Percentiles rank a stretch among this genome's conserved stretches.
Conservation (phyloP, 768 basidiomycete genomes). For the Pleurotus sapidus region DNA sequence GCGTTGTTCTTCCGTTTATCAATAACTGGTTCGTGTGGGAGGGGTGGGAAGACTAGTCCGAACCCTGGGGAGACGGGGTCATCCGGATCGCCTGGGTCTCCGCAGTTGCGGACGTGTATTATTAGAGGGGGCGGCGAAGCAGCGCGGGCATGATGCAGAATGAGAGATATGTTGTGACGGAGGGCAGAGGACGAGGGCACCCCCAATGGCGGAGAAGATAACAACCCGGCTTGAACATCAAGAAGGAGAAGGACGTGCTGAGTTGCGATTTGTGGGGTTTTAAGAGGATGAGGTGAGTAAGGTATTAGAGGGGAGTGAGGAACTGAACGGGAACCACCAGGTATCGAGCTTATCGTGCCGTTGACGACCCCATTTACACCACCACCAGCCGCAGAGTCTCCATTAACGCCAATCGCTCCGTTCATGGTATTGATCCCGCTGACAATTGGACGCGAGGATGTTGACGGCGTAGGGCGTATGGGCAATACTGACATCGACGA, state of each 20-base stretch:
- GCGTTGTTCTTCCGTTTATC: slow-evolving; percentile 74
- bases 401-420: too few species aligned
- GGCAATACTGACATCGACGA: too few species aligned
- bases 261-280: slow-evolving; percentile 4
- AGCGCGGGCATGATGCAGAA: slow-evolving; percentile 50
- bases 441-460: too few species aligned
- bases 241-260: slow-evolving; percentile 55
- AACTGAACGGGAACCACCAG: too few species aligned
- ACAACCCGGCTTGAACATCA: slow-evolving; percentile 53
- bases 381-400: too few species aligned
- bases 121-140: slow-evolving; percentile 50
- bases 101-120: slow-evolving; percentile 66
- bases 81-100: slow-evolving; percentile 60
- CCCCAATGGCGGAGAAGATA: slow-evolving; percentile 43
- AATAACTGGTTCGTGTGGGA: slow-evolving; percentile 48
- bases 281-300: background rate
- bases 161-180: slow-evolving; percentile 42
- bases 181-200: slow-evolving; percentile 45
- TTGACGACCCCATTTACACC: too few species aligned
- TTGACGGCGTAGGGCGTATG: too few species aligned
- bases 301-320: background rate
- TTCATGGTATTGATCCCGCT: too few species aligned
- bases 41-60: slow-evolving; percentile 56
- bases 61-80: slow-evolving; percentile 55
- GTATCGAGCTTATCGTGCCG: too few species aligned